Evolutionary conservation across 225 moss, liverwort and hornwort species (phyloP).

Genomic region (Pseudoscleropodium purum): DNA sequence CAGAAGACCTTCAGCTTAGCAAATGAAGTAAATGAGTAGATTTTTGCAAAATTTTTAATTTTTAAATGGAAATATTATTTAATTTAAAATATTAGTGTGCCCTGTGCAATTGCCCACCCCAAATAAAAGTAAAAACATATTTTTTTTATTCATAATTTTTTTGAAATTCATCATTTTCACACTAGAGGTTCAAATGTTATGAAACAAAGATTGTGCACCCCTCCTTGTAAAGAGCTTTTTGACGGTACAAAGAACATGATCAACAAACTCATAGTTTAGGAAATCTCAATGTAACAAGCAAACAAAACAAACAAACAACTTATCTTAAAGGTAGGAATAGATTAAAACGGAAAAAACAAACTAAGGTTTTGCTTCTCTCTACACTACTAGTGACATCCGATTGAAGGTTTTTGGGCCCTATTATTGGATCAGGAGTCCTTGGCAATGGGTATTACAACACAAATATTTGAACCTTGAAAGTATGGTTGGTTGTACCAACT

Average conservation of each 20-base stretch:
- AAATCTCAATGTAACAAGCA: too few species aligned
- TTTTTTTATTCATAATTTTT: too few species aligned
- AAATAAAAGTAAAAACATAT: too few species aligned
- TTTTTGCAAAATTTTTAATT: not conserved
- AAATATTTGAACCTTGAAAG: not conserved
- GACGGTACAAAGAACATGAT: too few species aligned
- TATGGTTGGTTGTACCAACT: fast-evolving
- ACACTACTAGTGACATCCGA: fast-evolving
- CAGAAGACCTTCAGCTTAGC: not conserved
- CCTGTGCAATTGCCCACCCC: too few species aligned
- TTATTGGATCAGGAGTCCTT: not conserved
- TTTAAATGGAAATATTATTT: not conserved
- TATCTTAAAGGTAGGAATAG: too few species aligned
- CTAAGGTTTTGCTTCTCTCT: fast-evolving
- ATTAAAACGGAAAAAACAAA: not conserved
- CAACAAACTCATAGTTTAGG: too few species aligned
- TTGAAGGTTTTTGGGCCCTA: fast-evolving
- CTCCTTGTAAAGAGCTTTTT: too few species aligned
- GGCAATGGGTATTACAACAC: not conserved
- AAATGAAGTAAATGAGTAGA: not conserved
- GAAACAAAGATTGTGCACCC: too few species aligned
- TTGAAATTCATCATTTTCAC: too few species aligned
- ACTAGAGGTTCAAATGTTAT: too few species aligned
- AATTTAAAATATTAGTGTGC: not conserved
- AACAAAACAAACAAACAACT: too few species aligned